Base-by-base conservation (phyloP, 805 yeast genomes). In the Kodamaea laetipori region DNA sequence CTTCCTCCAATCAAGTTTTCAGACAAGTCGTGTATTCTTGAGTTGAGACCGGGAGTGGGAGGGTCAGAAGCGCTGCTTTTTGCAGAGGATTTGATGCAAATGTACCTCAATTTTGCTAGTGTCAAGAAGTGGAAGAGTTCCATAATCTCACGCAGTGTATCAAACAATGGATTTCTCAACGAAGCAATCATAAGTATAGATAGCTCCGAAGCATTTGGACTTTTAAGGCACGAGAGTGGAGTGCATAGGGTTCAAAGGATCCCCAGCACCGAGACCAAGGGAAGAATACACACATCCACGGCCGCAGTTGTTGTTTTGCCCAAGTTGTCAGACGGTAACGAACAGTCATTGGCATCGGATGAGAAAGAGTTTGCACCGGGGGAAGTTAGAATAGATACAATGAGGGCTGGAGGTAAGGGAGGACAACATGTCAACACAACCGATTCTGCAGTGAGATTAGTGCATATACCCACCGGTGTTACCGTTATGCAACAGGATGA, bases 381-480 rank as follows among this genome's bases (percentile, higher is more conserved):
- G 2, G 99, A 94, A 55, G 81, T 94, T 16, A 76, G 97, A 44
- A 81, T 94, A 3, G 99, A 94, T 60, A 90, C 94, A n/a, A 94
- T 92, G 96, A 75, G 99, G 53, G 88, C 98, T 0, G 82, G 96
- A 44, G 99, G 99, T 3, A 85, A 94, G 50, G 99, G 99, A 44
- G 99, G 99, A 0, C 99, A 92, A 68, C 98, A 92, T 59, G 99
- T 92, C 27, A 92, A 92, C 60, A 92, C 96, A 10, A 94, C 98
- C 0, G 98, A 92, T 59, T 89, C 97, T 1, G 99, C 99, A 0
- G 98, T 94, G 10, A 75, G 99, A 54, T 68, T 94, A 19, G 89
- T 92, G 1, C 99, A 94, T 66, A 71, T 86, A 11, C 97, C 98
- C 4, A 82, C 96, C 0, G 97, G 97, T 2, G 81, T 88, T 30